These are phyloP conservation scores for Emericellopsis terricola DNA, from an alignment of 495 filamentous ascomycete genomes.

Conservation along the genomic window DNA sequence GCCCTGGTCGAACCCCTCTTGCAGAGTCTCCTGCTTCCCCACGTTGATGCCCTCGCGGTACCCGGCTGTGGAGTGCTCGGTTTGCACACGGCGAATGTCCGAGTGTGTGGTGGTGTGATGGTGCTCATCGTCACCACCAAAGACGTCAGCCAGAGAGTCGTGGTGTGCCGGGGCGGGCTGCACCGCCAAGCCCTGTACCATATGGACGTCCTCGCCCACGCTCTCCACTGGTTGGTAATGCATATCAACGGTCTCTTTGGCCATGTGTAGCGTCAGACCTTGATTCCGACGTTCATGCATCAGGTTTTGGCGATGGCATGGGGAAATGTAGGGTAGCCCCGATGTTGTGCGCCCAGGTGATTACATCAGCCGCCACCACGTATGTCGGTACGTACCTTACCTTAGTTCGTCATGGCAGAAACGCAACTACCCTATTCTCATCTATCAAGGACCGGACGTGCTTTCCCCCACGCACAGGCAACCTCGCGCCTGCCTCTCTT, in stretches of 20 bases:
- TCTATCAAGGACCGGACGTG: too few species aligned
- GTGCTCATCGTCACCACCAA: neutral
- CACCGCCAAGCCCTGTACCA: neutral
- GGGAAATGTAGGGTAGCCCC: neutral
- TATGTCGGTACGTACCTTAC: neutral
- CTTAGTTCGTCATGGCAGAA: neutral
- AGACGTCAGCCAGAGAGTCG: constrained; percentile 1
- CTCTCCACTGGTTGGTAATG: constrained; percentile 1
- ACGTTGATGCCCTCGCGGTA: constrained; percentile 72
- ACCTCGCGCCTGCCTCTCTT: too few species aligned
- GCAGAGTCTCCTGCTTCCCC: constrained; percentile 52
- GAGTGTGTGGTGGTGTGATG: constrained; percentile 24
- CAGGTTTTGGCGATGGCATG: too few species aligned
- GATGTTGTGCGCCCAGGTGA: neutral
- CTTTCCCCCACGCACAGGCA: too few species aligned
- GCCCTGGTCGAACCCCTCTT: constrained; percentile 78
- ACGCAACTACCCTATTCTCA: too few species aligned
- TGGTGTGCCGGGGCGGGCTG: neutral
- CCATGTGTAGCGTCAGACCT: too few species aligned
- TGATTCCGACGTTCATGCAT: neutral
- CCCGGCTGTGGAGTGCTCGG: constrained; percentile 65
- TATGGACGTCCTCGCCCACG: neutral
- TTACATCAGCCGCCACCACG: neutral
- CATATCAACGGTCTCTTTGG: too few species aligned
- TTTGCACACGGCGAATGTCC: constrained; percentile 57